Evolutionary conservation across 345 rosid genomes (phyloP), one percentile per base, ranked within the genome.

Genomic region (Populus davidiana): DNA sequence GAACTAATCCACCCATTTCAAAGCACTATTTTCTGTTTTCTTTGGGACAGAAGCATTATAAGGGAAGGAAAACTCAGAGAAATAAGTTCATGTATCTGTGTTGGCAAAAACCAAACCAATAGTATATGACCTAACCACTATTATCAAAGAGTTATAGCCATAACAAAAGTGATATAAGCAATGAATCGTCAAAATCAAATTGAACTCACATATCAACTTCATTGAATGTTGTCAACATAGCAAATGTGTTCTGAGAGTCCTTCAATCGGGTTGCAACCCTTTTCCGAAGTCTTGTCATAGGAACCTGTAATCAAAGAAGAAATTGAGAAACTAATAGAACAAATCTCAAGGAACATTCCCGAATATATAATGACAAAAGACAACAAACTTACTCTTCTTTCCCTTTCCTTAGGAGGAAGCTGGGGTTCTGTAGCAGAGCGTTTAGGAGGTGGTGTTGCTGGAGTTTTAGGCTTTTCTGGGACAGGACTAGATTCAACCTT

Each of bases 231-330:
- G 99, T 94, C 85, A 96, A 80, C 93, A 96, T 29, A 0, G 99
- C 97, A 79, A 96, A 96, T 29, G 98, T 96, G 84, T 96, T 96
- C 68, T 96, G 99, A 54, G 99, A 93, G 79, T 96, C 99, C 82
- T 96, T 96, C 94, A 96, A 82, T 77, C 99, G 87, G 71, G 91
- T 89, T 9, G 98, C 99, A 54, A 96, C 98, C 67, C 98, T 88
- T 81, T 96, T 96, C 69, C 98, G 87, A 39, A 96, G 97, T 87
- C 99, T 91, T 62, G 99, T 94, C 99, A 96, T 96, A 52, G 99
- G 97, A 83, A 96, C 93, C 99, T 96, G 86, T 41, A 33, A 63
- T 52, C 29, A 75, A 8, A 29, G 41, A 61, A 11, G 72, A 5
- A 27, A 21, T 72, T 20, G 38, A 65, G 38, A 65, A 9, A 65